Percentiles rank a stretch among this genome's conserved stretches.
Conservation (phyloP, 169 alveolate species). For the Theileria equi region DNA sequence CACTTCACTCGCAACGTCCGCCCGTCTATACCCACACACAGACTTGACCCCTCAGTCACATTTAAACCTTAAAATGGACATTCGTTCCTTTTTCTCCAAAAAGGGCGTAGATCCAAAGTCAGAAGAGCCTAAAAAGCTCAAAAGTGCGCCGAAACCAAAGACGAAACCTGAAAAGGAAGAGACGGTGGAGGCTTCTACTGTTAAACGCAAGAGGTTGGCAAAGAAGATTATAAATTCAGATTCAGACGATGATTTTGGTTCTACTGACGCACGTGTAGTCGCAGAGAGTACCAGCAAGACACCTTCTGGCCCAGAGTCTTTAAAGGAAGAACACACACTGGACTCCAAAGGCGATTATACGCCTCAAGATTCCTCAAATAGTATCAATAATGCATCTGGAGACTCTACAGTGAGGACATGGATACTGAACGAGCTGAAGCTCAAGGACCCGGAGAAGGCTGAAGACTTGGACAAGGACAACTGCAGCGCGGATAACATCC, state of each 20-base stretch:
- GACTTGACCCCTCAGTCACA: no score
- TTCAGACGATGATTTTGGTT: conserved; percentile 2
- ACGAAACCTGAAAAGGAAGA: conserved; percentile 3
- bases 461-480: conserved; percentile 4
- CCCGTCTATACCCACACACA: no score
- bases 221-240: conserved; percentile 3
- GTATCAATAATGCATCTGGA: no score
- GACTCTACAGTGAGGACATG: neutral
- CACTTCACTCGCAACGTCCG: no score
- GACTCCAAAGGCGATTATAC: no score
- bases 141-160: neutral
- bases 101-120: neutral
- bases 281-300: no score
- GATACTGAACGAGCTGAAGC: neutral
- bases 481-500: neutral
- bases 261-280: no score
- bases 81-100: conserved; percentile 15
- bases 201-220: conserved; percentile 7
- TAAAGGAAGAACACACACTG: no score
- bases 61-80: no score
- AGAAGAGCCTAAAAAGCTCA: neutral
- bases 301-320: no score
- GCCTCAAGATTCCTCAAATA: no score
- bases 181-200: neutral
- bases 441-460: neutral